Conservation (phyloP, 2,329 filamentous ascomycete genomes). For the Aspergillus sp. region DNA sequence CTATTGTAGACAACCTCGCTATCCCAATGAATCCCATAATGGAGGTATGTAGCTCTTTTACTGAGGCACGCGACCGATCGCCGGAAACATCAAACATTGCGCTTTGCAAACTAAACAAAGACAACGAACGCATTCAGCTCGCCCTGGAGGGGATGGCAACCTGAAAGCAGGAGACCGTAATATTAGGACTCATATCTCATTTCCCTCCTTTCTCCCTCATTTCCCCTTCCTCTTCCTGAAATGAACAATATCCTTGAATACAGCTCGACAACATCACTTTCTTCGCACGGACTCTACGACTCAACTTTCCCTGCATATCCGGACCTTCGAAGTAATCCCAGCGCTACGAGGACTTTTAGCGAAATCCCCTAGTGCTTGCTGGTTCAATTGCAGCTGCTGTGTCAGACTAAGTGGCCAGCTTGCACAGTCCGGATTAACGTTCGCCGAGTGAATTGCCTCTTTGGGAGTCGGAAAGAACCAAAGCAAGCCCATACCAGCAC, state of each 20-base stretch:
- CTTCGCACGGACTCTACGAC: neutral
- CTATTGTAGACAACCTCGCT: neutral
- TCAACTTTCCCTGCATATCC: neutral
- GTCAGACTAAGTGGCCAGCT: neutral
- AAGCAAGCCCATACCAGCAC: constrained; percentile 13
- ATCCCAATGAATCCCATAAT: neutral
- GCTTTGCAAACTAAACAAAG: neutral
- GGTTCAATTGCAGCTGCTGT: neutral
- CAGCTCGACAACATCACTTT: neutral
- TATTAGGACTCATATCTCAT: neutral
- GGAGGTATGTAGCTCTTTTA: neutral
- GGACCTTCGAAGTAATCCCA: neutral
- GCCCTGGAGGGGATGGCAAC: neutral
- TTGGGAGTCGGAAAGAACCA: constrained; percentile 22
- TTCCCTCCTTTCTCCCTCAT: neutral
- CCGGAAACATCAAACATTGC: constrained; percentile 12
- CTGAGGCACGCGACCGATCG: constrained; percentile 9
- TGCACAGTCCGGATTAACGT: constrained; percentile 24
- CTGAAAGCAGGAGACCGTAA: constrained; percentile 7
- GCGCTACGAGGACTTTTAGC: neutral
- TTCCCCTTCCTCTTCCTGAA: neutral
- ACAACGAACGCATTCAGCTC: constrained; percentile 3
- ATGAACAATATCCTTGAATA: neutral
- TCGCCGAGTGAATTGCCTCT: constrained; percentile 20
- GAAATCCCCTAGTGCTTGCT: neutral